These are phyloP conservation scores for Linum usitatissimum DNA, from an alignment of 345 rosid genomes.

Conservation along the genomic window DNA sequence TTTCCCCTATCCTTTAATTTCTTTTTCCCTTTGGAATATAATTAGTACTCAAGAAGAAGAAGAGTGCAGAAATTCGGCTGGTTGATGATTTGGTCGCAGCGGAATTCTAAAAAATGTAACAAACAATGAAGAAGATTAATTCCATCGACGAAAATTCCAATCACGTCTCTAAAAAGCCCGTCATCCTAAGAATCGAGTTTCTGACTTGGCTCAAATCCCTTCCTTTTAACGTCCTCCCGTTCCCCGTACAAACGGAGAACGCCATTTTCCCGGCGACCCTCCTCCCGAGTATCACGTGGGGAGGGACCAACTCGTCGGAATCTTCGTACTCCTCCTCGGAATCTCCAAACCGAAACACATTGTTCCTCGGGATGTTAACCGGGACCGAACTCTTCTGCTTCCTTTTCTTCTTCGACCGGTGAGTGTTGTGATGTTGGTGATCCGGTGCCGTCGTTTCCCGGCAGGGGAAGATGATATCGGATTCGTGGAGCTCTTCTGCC, in stretches of 20 bases:
- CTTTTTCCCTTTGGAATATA: too few relatives aligned
- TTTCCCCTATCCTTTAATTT: too few relatives aligned
- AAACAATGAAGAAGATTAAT: too few relatives aligned
- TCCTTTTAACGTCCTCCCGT: constrained; percentile 80
- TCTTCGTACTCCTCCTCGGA: constrained; percentile 14
- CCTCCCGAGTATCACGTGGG: constrained; percentile 45
- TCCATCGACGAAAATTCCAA: not conserved
- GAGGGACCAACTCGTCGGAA: constrained; percentile 34
- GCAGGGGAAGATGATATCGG: constrained; percentile 34
- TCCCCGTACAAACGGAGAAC: constrained; percentile 60
- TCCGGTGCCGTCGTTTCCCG: not conserved
- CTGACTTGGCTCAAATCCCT: constrained; percentile 67
- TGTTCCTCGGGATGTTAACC: constrained; percentile 16
- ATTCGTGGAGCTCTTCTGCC: constrained; percentile 53
- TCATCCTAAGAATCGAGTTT: constrained; percentile 67
- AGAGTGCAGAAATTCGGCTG: not conserved
- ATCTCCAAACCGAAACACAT: constrained; percentile 12
- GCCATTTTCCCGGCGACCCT: constrained; percentile 54
- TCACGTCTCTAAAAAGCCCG: constrained; percentile 76
- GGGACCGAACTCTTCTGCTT: constrained; percentile 30
- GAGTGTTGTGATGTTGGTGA: not conserved
- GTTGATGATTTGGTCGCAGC: not conserved
- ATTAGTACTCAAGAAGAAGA: too few relatives aligned
- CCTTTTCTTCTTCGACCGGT: constrained; percentile 10
- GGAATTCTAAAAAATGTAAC: not conserved